phyloP scores from a whole-genome alignment of 2,329 filamentous ascomycete species.

The Penicillium sp. region DNA sequence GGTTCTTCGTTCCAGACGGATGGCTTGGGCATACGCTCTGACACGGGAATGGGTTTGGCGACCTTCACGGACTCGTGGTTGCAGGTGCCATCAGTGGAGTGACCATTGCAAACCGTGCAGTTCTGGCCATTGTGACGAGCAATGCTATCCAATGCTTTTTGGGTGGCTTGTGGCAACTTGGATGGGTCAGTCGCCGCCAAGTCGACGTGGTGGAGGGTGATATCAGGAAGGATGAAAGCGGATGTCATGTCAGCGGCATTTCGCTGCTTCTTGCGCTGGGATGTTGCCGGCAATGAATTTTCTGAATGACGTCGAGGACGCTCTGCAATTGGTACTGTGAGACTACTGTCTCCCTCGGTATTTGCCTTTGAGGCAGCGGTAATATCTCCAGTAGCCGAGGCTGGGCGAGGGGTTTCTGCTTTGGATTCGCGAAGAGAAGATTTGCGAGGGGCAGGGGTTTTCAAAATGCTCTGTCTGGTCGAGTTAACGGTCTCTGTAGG shows the following conservation, averaged over 20 bases:
- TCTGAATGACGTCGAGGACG: constrained; percentile 41
- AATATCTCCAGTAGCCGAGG: constrained; percentile 34
- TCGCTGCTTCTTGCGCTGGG: constrained; percentile 49
- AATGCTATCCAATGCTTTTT: constrained; percentile 40
- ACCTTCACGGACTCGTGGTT: constrained; percentile 41
- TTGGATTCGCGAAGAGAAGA: constrained; percentile 55
- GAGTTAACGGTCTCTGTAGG: constrained; percentile 40
- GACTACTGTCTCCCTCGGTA: constrained; percentile 29
- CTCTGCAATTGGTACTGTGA: constrained; percentile 24
- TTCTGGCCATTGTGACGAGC: constrained; percentile 52
- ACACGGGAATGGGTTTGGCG: constrained; percentile 51
- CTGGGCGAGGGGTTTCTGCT: constrained; percentile 29
- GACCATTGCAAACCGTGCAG: constrained; percentile 55
- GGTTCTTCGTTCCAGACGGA: constrained; percentile 53
- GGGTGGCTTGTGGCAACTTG: constrained; percentile 38
- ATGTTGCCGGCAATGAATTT: constrained; percentile 48
- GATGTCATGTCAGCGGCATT: constrained; percentile 58
- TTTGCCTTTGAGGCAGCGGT: constrained; percentile 30
- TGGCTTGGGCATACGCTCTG: constrained; percentile 45
- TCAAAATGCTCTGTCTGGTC: constrained; percentile 37
- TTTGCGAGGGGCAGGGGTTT: constrained; percentile 46
- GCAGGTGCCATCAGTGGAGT: constrained; percentile 34
- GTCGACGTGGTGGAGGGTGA: constrained; percentile 48
- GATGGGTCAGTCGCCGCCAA: constrained; percentile 27
- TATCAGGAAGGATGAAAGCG: constrained; percentile 62